Evolutionary conservation across 192 early-diverging fungal genomes (phyloP), one percentile per base, ranked within the genome.

Genomic region (Coemansia sp.): DNA sequence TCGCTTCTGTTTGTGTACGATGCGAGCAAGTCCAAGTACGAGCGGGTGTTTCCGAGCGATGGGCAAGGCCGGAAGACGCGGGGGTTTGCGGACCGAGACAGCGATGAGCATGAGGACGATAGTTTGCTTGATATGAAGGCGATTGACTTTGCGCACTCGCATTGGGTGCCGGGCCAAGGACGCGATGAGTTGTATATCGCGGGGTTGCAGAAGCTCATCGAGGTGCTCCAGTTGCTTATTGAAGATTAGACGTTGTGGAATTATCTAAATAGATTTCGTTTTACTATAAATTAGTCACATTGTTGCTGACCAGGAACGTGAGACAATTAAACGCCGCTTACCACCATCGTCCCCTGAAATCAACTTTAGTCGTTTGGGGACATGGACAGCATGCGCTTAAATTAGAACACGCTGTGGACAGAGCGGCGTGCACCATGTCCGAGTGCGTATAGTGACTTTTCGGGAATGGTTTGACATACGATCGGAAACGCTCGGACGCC

Each of bases 81-180:
- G 23, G 63, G 2, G 56, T 52, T 55, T 37, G 60, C 17, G 8
- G 40, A 52, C 31, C 48, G 63, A 14, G 38, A 49, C 23, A 56
- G 68, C 14, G 70, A 61, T 14, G 71, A 75, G n/a, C 79, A 74
- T 26, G 82, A 68, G 6, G 58, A 58, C n/a, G 60, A 44, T 4
- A 58, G 53, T 25, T 60, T 89, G 51, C 77, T 85, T 1, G 86
- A 91, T 60, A 67, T 92, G 56, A 84, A 84, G 24, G 49, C 92
- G 10, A 95, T 98, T 63, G 95, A 98, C 70, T 96, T 96, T 89
- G 92, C 87, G 3, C 94, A 94, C 73, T 89, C 92, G 12, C 74
- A 82, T 42, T 93, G 91, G 75, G 63, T 64, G 8, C 71, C 84
- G 23, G 82, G 82, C 21, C 61, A 73, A 49, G 89, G 88, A 2